Conservation (phyloP, 1,139 yeast species). For the Pichia sp. region DNA sequence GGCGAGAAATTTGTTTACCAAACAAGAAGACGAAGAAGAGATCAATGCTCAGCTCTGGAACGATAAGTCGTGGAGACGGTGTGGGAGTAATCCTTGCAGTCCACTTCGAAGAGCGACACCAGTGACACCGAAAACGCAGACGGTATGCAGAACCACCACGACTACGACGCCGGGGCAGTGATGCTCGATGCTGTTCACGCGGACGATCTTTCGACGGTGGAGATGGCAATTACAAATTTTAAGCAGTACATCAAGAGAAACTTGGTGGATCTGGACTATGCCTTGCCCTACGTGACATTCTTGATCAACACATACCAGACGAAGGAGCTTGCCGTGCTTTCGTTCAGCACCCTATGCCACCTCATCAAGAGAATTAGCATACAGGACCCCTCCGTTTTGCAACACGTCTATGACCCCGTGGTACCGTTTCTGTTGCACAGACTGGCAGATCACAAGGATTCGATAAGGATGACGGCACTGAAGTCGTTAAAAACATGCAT, state of each 20-base stretch:
- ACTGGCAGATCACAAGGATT: conserved; percentile 45
- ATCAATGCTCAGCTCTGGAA: not conserved
- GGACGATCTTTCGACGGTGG: conserved; percentile 1
- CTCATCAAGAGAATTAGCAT: conserved; percentile 69
- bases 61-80: not conserved
- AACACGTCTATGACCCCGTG: conserved; percentile 44
- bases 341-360: conserved; percentile 71
- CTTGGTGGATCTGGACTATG: conserved; percentile 50
- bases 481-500: conserved; percentile 63
- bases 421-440: conserved; percentile 55
- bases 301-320: conserved; percentile 45
- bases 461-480: conserved; percentile 46
- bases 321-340: conserved; percentile 32
- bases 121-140: not conserved
- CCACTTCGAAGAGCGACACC: not conserved
- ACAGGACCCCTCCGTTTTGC: conserved; percentile 59
- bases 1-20: not conserved
- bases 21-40: not conserved
- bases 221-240: conserved; percentile 13
- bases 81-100: too few relatives aligned
- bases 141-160: not conserved
- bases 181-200: conserved; percentile 8
- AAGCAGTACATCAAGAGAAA: conserved; percentile 54
- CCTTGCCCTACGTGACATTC: conserved; percentile 55
- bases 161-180: conserved; percentile 1